phyloP scores from a whole-genome alignment of 129 eudicot species.

The Pittosporum tobira region DNA sequence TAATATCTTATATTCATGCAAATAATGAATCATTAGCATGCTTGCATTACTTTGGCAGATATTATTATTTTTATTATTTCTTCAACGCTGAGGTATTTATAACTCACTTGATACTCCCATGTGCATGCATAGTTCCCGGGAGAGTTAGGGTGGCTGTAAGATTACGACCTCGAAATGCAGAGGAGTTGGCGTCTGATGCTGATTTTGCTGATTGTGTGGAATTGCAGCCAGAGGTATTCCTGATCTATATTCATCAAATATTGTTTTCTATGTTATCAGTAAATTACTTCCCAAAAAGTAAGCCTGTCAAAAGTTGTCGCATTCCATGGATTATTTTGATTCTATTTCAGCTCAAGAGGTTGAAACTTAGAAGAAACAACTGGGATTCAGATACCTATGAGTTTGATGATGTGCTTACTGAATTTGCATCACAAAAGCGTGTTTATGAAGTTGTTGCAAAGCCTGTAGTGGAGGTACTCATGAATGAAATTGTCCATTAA shows the following conservation, averaged over 20 bases:
- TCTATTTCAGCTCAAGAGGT: slow-evolving; percentile 61
- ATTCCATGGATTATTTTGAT: background rate
- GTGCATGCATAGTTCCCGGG: slow-evolving; percentile 48
- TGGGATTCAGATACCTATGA: slow-evolving; percentile 97
- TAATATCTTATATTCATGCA: too few relatives aligned
- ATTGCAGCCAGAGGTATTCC: slow-evolving; percentile 85
- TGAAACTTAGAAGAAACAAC: slow-evolving; percentile 76
- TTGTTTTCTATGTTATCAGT: background rate
- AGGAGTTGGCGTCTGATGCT: slow-evolving; percentile 82
- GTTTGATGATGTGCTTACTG: slow-evolving; percentile 95
- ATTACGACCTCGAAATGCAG: slow-evolving; percentile 78
- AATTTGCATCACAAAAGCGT: slow-evolving; percentile 94
- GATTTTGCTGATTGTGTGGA: slow-evolving; percentile 99
- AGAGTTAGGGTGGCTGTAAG: slow-evolving; percentile 96
- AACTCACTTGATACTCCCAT: slow-evolving; percentile 2
- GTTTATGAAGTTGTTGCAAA: slow-evolving; percentile 97
- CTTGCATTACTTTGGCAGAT: too few relatives aligned
- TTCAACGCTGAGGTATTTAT: background rate
- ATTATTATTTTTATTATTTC: too few relatives aligned
- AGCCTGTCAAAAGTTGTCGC: background rate
- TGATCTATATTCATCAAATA: slow-evolving; percentile 7
- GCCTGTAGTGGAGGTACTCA: slow-evolving; percentile 86
- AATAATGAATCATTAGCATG: too few relatives aligned
- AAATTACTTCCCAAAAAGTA: background rate
- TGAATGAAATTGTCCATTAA: background rate